Percentiles rank a stretch among this genome's conserved stretches.
Evolutionary conservation across 805 yeast genomes (phyloP).

Genomic region (Ogataea polymorpha): DNA sequence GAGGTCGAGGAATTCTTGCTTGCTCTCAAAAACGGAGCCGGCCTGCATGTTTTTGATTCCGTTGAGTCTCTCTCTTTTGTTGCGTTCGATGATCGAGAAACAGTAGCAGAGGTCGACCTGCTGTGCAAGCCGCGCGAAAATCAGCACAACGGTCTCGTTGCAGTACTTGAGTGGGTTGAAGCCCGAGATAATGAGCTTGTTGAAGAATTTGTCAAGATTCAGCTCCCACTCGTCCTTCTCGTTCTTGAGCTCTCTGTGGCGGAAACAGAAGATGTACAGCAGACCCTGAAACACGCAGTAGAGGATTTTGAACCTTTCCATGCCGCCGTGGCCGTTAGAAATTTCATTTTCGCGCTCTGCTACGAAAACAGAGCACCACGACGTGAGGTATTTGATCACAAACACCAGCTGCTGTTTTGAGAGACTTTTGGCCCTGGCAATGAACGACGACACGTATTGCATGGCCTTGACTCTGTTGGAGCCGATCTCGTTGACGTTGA

Average conservation of each 20-base stretch:
- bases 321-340: constrained; percentile 58
- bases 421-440: constrained; percentile 79
- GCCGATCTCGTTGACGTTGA: constrained; percentile 61
- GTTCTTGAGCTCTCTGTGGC: constrained; percentile 55
- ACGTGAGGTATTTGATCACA: constrained; percentile 76
- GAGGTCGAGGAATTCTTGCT: constrained; percentile 81
- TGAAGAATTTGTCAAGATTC: constrained; percentile 80
- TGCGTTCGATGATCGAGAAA: constrained; percentile 87
- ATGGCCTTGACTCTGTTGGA: constrained; percentile 83
- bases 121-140: constrained; percentile 91
- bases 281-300: constrained; percentile 90
- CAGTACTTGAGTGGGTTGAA: constrained; percentile 93
- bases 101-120: constrained; percentile 89
- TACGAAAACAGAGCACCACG: constrained; percentile 81
- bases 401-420: constrained; percentile 71
- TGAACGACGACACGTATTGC: constrained; percentile 87
- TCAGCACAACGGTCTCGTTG: constrained; percentile 87
- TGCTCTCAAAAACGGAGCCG: constrained; percentile 31
- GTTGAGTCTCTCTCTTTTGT: constrained; percentile 65
- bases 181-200: constrained; percentile 76
- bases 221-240: constrained; percentile 64
- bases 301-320: constrained; percentile 87
- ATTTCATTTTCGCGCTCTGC: constrained; percentile 84
- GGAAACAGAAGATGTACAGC: constrained; percentile 86
- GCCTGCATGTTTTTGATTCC: constrained; percentile 32